phyloP scores from a whole-genome alignment of 2,329 filamentous ascomycete genomes.

The Penicillium fuscoglaucum region DNA sequence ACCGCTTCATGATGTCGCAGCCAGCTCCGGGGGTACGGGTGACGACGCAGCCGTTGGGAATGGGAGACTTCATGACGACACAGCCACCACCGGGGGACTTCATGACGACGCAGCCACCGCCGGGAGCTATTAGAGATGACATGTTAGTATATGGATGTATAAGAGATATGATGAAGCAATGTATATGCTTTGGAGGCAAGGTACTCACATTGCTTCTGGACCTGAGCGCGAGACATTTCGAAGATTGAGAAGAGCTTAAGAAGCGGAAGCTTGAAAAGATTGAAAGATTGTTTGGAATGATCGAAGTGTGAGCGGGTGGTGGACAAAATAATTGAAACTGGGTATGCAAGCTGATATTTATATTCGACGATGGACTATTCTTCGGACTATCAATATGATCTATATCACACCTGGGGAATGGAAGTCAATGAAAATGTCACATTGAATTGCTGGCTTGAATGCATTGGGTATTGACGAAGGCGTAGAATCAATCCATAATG shows the following conservation, averaged over 20 bases:
- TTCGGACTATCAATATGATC: slow-evolving; percentile 1
- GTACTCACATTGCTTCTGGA: slow-evolving; percentile 27
- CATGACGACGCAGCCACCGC: slow-evolving; percentile 35
- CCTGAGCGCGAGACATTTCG: slow-evolving; percentile 30
- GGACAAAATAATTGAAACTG: slow-evolving; percentile 5
- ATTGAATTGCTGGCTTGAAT: not conserved
- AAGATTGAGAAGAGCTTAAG: slow-evolving; percentile 20
- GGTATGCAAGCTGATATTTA: not conserved
- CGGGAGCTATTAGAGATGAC: slow-evolving; percentile 23
- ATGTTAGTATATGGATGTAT: slow-evolving; percentile 9
- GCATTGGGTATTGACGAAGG: not conserved
- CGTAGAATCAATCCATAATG: not conserved
- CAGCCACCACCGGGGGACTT: slow-evolving; percentile 6
- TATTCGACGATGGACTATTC: not conserved
- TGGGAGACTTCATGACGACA: slow-evolving; percentile 5
- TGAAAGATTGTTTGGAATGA: slow-evolving; percentile 11
- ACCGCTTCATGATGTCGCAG: slow-evolving; percentile 5
- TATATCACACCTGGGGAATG: not conserved
- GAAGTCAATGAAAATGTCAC: not conserved
- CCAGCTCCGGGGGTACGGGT: not conserved
- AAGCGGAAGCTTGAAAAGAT: slow-evolving; percentile 18
- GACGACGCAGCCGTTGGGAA: not conserved
- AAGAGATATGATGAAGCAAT: not conserved
- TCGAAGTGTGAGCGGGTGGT: slow-evolving; percentile 15
- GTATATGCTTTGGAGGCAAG: not conserved